phyloP scores from a whole-genome alignment of 2,329 filamentous ascomycete genomes.

The Aciculosporium take region DNA sequence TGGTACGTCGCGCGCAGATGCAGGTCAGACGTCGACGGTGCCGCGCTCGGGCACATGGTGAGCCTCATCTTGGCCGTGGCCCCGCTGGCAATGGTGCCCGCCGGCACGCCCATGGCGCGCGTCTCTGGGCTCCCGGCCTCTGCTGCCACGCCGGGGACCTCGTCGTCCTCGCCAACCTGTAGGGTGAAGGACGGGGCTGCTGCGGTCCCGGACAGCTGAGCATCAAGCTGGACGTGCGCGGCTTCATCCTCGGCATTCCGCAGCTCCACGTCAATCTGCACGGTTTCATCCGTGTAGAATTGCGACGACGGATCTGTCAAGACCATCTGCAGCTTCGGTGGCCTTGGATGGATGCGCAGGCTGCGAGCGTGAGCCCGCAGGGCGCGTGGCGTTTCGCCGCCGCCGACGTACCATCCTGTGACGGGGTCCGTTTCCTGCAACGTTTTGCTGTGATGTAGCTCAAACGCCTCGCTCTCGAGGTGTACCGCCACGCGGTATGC shows the following conservation, averaged over 20 bases:
- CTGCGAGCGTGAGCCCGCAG: slow-evolving; percentile 35
- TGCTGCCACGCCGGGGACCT: slow-evolving; percentile 14
- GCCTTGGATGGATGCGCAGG: slow-evolving; percentile 70
- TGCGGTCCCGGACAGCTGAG: slow-evolving; percentile 50
- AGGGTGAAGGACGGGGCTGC: slow-evolving; percentile 33
- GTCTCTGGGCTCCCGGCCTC: slow-evolving; percentile 23
- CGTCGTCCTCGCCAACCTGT: slow-evolving; percentile 19
- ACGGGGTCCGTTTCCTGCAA: slow-evolving; percentile 29
- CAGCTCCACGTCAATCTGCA: slow-evolving; percentile 55
- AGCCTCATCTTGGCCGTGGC: slow-evolving; percentile 31
- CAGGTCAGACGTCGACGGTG: slow-evolving; percentile 47
- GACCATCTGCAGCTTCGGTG: slow-evolving; percentile 75
- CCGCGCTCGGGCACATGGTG: slow-evolving; percentile 33
- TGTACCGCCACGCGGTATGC: slow-evolving; percentile 49
- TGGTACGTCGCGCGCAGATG: slow-evolving; percentile 65
- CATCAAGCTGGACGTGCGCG: slow-evolving; percentile 56
- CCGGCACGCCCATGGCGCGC: slow-evolving; percentile 22
- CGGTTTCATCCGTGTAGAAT: slow-evolving; percentile 73
- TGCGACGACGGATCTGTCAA: slow-evolving; percentile 48
- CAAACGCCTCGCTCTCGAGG: slow-evolving; percentile 51
- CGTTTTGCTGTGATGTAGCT: slow-evolving; percentile 49
- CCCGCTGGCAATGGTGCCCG: slow-evolving; percentile 34
- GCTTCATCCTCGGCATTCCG: slow-evolving; percentile 73
- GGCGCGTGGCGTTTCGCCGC: slow-evolving; percentile 29
- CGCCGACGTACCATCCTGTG: slow-evolving; percentile 36